Base-by-base conservation (phyloP, 2,329 filamentous ascomycete species). In the Exophiala calicioides region DNA sequence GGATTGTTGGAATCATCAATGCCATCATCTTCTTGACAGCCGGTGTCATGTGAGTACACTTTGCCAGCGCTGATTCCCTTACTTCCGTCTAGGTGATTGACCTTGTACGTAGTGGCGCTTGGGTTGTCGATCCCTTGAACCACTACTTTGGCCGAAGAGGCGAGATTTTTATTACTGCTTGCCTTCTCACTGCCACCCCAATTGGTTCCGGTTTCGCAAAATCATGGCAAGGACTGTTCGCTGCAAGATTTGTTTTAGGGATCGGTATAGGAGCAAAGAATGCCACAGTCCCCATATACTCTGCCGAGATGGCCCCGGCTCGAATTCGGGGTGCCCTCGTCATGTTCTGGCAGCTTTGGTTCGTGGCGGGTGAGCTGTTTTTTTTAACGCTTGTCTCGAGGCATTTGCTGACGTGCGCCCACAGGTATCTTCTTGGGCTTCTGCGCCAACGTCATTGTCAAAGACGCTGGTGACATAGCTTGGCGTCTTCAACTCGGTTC, bases 371-470 rank as follows among this genome's bases (percentile, higher is more conserved):
- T 42, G 66, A 49, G 47, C 18, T 15, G 7, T 18, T 18, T 33
- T 15, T 33, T n/a, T 12, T 29, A 30, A 29, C 35, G n/a, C 18
- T 23, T 27, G 24, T 62, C 70, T 34, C 75, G 71, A 69, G 76
- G 72, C 8, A 76, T 80, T 53, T 65, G 40, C 40, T 37, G 21
- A 39, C 29, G n/a, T n/a, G 15, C 23, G 20, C 40, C 80, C 49
- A 65, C 85, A 68, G 80, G 80, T 27, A 85, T 86, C 58, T 82
- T 86, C 63, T 68, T 86, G 15, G 85, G 84, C 5, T 82, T 78
- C 44, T 77, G 73, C 46, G 81, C 81, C 49, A 86, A 86, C 57
- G 70, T 86, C 9, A 78, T 74, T 4, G 79, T 86, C 37, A 80
- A 78, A 30, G 70, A 82, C 36, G 72, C 74, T 0, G 79, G 79